Evolutionary conservation across 202 grass and related monocot species (phyloP), one percentile per base, ranked within the genome.

Genomic region (Elaeis oleifera): DNA sequence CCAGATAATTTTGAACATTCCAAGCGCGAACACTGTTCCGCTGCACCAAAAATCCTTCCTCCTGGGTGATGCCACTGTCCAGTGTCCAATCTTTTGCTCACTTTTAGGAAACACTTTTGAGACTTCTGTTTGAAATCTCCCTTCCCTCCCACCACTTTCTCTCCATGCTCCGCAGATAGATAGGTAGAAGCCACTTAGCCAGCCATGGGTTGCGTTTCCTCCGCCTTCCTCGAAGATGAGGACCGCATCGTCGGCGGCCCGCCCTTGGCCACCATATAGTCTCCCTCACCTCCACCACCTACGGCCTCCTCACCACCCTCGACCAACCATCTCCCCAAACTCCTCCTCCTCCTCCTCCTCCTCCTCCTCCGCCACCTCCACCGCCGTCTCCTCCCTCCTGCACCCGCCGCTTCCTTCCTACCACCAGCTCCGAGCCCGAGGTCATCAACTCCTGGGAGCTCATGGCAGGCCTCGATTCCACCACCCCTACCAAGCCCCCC

Each of bases 381-480:
- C 77, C 63, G 0, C 78, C 76, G 5, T 59, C 72, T 5, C 70
- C 81, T 0, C 54, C 63, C 0, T 59, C 71, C 4, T 22, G 25
- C 4, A 3, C 71, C 17, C 27, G 60, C 24, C 60, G 50, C 32
- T 39, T 44, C 55, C 36, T 44, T 8, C 28, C 60, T 5, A 50
- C 22, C 1, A 5, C n/a, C 2, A 60, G 55, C 22, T 27, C 48
- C 19, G 58, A 77, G 15, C 23, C 73, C 0, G 90, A 96, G 78
- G 79, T 90, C 72, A 90, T 90, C 75, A 90, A 96, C 74, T 84
- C 86, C 1, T 96, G 81, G 90, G 87, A 96, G 73, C 80, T 90
- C 58, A 96, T 90, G 90, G 90, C 83, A 2, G 86, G 86, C 68
- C 90, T 96, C 23, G 86, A 95, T 23, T 54, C 79, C 61, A 90